These are phyloP conservation scores for Dryas alaskensis DNA, from an alignment of 306 rosid species.

Conservation along the genomic window DNA sequence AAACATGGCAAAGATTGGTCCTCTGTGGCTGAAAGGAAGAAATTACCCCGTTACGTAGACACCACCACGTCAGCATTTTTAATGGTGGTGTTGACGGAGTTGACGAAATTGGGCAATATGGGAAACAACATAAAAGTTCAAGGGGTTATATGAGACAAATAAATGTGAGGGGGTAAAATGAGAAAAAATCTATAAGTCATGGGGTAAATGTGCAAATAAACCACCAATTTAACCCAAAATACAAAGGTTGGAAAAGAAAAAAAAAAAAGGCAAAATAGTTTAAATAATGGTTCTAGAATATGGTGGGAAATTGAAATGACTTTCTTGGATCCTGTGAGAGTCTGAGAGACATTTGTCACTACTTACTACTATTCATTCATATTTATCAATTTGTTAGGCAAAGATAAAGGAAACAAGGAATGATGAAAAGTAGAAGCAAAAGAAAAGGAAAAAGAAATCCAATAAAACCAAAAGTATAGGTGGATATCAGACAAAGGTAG, in stretches of 20 bases:
- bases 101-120: too few relatives aligned
- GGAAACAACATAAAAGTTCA: too few relatives aligned
- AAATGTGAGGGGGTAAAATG: too few relatives aligned
- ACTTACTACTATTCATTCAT: conserved; percentile 25
- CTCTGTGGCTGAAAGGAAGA: too few relatives aligned
- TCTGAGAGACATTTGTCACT: conserved; percentile 61
- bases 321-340: conserved; percentile 94
- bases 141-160: too few relatives aligned
- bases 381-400: conserved; percentile 54
- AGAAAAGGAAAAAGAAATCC: conserved; percentile 55
- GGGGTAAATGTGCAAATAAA: too few relatives aligned
- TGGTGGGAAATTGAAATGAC: conserved; percentile 78
- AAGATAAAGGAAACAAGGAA: conserved; percentile 86
- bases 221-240: not conserved
- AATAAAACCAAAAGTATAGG: conserved; percentile 63
- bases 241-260: not conserved
- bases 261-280: not conserved
- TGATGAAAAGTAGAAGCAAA: conserved; percentile 90
- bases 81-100: too few relatives aligned
- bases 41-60: too few relatives aligned
- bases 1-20: too few relatives aligned
- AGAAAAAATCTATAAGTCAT: too few relatives aligned
- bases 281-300: conserved; percentile 27
- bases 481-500: conserved; percentile 75
- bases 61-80: too few relatives aligned